These are phyloP conservation scores for Curvularia spicifera DNA, from an alignment of 2,329 filamentous ascomycete species.

Conservation along the genomic window DNA sequence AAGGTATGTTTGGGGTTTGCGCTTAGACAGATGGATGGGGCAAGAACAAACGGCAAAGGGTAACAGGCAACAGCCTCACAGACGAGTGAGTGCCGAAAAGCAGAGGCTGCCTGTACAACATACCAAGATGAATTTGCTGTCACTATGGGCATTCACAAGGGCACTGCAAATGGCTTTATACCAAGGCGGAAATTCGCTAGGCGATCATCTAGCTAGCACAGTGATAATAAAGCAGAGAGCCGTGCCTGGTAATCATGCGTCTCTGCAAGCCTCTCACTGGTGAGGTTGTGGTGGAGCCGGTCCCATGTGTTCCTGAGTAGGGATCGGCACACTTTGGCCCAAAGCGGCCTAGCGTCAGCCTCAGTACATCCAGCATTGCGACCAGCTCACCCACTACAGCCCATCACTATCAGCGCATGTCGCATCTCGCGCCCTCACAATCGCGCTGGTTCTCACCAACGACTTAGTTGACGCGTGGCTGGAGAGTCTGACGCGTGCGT, in stretches of 20 bases:
- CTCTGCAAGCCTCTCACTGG: background rate
- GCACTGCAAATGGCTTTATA: background rate
- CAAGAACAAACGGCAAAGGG: slow-evolving; percentile 16
- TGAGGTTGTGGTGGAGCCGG: background rate
- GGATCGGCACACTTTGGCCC: background rate
- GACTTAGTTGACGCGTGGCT: slow-evolving; percentile 48
- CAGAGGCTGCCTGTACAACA: background rate
- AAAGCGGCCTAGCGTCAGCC: slow-evolving; percentile 19
- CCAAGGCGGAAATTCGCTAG: too few species aligned
- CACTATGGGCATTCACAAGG: background rate
- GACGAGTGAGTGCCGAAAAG: background rate
- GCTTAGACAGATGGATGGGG: slow-evolving; percentile 9
- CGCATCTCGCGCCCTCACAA: slow-evolving; percentile 27
- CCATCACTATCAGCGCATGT: slow-evolving; percentile 22
- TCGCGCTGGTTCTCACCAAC: slow-evolving; percentile 39
- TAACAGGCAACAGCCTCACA: background rate
- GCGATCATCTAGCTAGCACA: background rate
- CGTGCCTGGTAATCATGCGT: background rate
- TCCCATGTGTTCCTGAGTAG: slow-evolving; percentile 11
- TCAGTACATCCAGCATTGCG: slow-evolving; percentile 14
- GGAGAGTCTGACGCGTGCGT: slow-evolving; percentile 48
- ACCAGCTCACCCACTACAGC: slow-evolving; percentile 14
- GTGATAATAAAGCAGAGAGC: background rate
- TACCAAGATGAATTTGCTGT: background rate
- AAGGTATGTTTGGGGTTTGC: slow-evolving; percentile 2